Conservation (phyloP, 345 rosid genomes). For the Kandelia obovata region DNA sequence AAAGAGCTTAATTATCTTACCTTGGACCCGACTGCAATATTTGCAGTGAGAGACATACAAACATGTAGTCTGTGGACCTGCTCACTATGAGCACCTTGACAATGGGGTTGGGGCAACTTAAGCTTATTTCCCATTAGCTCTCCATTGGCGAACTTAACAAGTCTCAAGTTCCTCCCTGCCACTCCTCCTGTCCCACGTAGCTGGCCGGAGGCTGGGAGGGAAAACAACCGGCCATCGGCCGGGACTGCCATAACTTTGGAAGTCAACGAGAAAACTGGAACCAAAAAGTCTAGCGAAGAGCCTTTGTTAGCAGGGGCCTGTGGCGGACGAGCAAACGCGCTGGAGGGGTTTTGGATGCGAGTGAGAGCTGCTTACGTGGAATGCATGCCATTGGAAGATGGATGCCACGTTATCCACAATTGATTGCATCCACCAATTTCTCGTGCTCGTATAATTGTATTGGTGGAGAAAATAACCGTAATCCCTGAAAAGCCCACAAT, state of each 20-base stretch:
- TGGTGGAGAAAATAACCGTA: background rate
- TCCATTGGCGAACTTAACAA: constrained; percentile 48
- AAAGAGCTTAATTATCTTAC: constrained; percentile 19
- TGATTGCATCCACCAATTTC: constrained; percentile 57
- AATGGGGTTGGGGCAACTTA: constrained; percentile 22
- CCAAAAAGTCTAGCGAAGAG: constrained; percentile 6
- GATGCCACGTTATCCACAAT: constrained; percentile 66
- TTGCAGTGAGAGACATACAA: constrained; percentile 52
- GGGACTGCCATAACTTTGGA: constrained; percentile 46
- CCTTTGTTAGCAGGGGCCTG: constrained; percentile 5
- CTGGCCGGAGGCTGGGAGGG: constrained; percentile 49
- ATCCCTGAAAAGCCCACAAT: constrained; percentile 7
- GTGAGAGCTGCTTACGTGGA: constrained; percentile 28
- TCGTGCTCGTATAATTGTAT: constrained; percentile 2
- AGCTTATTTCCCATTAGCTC: constrained; percentile 77
- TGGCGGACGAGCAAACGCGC: constrained; percentile 7
- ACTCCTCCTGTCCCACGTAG: constrained; percentile 31
- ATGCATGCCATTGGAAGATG: constrained; percentile 38
- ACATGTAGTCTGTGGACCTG: constrained; percentile 23
- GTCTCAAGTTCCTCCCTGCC: constrained; percentile 35
- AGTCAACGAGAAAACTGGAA: constrained; percentile 18
- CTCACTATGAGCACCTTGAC: background rate
- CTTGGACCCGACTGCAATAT: constrained; percentile 46
- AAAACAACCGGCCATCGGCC: constrained; percentile 58
- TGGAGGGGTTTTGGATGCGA: background rate